A percentile compares a stretch with the other conserved stretches of the same genome.
Evolutionary conservation across 1,284 basidiomycete genomes (phyloP).

Genomic region (Apiotrichum sp.): DNA sequence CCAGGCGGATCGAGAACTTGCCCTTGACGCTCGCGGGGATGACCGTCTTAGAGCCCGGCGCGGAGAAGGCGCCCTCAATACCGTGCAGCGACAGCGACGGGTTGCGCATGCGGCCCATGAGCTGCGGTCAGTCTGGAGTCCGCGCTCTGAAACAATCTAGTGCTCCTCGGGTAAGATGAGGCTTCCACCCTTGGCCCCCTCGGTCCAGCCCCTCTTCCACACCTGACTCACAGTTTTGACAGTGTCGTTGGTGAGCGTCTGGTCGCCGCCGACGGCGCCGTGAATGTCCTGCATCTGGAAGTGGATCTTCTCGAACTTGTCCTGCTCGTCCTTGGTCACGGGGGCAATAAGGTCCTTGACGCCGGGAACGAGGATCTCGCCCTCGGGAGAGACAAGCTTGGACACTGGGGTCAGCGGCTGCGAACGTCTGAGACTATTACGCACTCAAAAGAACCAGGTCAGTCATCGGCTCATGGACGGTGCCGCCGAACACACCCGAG

Average conservation of each 20-base stretch:
- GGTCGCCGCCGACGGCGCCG: slow-evolving; percentile 66
- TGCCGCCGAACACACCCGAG: slow-evolving; percentile 82
- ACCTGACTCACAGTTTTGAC: slow-evolving; percentile 53
- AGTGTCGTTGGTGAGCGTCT: slow-evolving; percentile 75
- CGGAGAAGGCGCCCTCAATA: slow-evolving; percentile 92
- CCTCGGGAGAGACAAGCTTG: slow-evolving; percentile 75
- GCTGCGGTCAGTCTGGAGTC: slow-evolving; percentile 9
- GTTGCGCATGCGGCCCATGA: slow-evolving; percentile 51
- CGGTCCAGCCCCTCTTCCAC: too few relatives aligned
- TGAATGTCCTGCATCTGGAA: slow-evolving; percentile 68
- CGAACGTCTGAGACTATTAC: slow-evolving; percentile 5
- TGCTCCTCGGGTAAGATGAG: too few relatives aligned
- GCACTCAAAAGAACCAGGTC: slow-evolving; percentile 51
- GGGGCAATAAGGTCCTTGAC: slow-evolving; percentile 80
- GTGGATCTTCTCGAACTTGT: slow-evolving; percentile 66
- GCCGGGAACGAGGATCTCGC: slow-evolving; percentile 84
- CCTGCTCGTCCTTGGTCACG: slow-evolving; percentile 69
- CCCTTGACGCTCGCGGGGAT: slow-evolving; percentile 82
- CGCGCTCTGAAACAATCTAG: too few relatives aligned
- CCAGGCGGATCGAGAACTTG: slow-evolving; percentile 86
- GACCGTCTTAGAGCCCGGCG: slow-evolving; percentile 85
- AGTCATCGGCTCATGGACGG: slow-evolving; percentile 78
- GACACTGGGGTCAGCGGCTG: slow-evolving; percentile 43
- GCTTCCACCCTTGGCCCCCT: too few relatives aligned
- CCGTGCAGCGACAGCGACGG: slow-evolving; percentile 90